These are phyloP conservation scores for Mucor mucedo DNA, from an alignment of 371 early-diverging fungal species.

Conservation along the genomic window DNA sequence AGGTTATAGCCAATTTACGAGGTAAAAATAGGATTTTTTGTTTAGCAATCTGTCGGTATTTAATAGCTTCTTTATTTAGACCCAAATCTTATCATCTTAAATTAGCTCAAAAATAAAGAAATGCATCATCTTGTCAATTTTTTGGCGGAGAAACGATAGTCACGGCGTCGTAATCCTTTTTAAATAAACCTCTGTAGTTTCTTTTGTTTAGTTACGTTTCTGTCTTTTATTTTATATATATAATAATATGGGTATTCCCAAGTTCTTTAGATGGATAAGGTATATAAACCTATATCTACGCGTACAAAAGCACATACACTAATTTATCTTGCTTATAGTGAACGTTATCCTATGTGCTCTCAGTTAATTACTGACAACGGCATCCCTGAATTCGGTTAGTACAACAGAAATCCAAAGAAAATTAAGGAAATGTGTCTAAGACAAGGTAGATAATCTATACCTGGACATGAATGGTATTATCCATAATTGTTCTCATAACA, in stretches of 20 bases:
- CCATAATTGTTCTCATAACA: conserved; percentile 98
- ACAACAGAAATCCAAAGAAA: neutral
- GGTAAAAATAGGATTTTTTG: conserved; percentile 29
- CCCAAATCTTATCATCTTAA: conserved; percentile 59
- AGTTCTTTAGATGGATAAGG: conserved; percentile 93
- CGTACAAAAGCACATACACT: neutral
- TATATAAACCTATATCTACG: conserved; percentile 16
- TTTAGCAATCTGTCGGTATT: neutral
- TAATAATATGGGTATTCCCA: conserved; percentile 78
- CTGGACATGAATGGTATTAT: conserved; percentile 99
- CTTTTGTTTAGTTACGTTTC: neutral
- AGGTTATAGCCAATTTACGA: conserved; percentile 73
- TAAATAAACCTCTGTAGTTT: neutral
- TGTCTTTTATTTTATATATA: conserved; percentile 3
- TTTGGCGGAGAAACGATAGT: neutral
- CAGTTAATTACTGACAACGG: conserved; percentile 84
- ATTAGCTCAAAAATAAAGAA: conserved; percentile 38
- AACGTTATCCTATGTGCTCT: conserved; percentile 95
- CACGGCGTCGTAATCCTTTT: neutral
- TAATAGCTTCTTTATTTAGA: conserved; percentile 26
- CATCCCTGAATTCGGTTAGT: conserved; percentile 94
- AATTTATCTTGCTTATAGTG: conserved; percentile 52
- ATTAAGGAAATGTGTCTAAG: neutral
- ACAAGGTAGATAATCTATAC: conserved; percentile 89
- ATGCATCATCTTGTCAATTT: too few relatives aligned